Evolutionary conservation across 352 stramenopile genomes (phyloP).

Genomic region (Phytopythium kandeliae): DNA sequence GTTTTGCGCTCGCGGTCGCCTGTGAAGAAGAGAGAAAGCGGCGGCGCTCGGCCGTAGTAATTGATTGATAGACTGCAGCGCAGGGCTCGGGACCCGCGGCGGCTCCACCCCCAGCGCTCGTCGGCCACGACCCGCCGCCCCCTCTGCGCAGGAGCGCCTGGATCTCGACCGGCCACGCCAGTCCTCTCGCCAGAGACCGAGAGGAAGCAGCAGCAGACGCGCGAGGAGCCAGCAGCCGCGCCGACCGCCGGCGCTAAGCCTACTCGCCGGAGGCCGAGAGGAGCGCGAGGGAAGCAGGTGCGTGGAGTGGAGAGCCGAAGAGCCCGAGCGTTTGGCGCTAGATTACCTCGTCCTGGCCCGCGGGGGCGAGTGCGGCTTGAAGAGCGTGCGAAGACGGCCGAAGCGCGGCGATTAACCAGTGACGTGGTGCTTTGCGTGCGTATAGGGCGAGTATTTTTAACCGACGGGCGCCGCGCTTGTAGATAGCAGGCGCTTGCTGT

Average conservation of each 20-base stretch:
- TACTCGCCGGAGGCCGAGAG: not conserved
- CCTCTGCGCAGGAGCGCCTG: not conserved
- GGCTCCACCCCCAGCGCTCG: not conserved
- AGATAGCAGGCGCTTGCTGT: not conserved
- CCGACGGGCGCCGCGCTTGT: not conserved
- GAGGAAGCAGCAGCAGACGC: not conserved
- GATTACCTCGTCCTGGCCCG: not conserved
- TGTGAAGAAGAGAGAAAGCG: constrained; percentile 6
- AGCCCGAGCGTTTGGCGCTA: not conserved
- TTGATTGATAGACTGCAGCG: constrained; percentile 3
- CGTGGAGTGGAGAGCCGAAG: not conserved
- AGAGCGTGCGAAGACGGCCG: not conserved
- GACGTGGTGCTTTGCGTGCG: not conserved
- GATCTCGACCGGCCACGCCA: not conserved
- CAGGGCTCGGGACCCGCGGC: not conserved
- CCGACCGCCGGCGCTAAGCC: not conserved
- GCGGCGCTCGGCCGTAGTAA: not conserved
- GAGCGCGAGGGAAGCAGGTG: not conserved
- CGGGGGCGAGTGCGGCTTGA: not conserved
- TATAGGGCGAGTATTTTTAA: not conserved
- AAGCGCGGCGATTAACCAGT: not conserved
- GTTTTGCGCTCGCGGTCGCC: constrained; percentile 3
- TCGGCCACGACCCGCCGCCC: not conserved
- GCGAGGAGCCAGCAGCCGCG: not conserved
- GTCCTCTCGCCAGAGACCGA: not conserved